Evolutionary conservation across 176 grass and related monocot genomes (phyloP).

Genomic region (Bothriochloa decipiens): DNA sequence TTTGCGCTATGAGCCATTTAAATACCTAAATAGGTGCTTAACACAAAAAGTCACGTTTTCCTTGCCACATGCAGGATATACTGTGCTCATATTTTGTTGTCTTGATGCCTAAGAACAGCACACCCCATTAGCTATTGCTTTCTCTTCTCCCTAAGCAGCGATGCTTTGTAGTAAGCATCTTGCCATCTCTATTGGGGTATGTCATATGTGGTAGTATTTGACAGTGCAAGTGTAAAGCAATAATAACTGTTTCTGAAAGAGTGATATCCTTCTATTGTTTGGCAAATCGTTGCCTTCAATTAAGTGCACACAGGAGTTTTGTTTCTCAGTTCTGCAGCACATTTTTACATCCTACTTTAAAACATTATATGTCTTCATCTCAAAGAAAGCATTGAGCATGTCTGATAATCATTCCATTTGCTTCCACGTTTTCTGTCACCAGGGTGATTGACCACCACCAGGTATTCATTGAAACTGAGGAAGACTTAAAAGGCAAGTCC

Average conservation of each 20-base stretch:
- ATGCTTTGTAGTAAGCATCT: neutral
- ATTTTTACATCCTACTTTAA: neutral
- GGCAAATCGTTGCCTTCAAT: too few relatives aligned
- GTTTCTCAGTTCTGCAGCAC: neutral
- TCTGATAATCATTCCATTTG: constrained; percentile 18
- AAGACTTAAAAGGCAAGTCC: constrained; percentile 24
- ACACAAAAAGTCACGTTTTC: neutral
- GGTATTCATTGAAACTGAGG: constrained; percentile 48
- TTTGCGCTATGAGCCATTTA: neutral
- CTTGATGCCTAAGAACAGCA: neutral
- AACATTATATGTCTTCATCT: neutral
- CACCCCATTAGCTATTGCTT: neutral
- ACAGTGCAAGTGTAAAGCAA: too few relatives aligned
- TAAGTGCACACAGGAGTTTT: neutral
- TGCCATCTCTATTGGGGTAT: too few relatives aligned
- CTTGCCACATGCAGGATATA: neutral
- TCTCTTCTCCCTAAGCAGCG: neutral
- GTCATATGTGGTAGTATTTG: neutral
- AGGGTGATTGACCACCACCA: constrained; percentile 47
- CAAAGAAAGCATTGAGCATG: neutral
- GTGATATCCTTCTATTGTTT: neutral
- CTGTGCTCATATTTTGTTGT: neutral
- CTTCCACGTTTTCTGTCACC: constrained; percentile 25
- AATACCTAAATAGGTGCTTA: constrained; percentile 1
- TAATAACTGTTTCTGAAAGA: neutral